Conservation (phyloP, 2,329 filamentous ascomycete genomes). For the Penicillium sp. region DNA sequence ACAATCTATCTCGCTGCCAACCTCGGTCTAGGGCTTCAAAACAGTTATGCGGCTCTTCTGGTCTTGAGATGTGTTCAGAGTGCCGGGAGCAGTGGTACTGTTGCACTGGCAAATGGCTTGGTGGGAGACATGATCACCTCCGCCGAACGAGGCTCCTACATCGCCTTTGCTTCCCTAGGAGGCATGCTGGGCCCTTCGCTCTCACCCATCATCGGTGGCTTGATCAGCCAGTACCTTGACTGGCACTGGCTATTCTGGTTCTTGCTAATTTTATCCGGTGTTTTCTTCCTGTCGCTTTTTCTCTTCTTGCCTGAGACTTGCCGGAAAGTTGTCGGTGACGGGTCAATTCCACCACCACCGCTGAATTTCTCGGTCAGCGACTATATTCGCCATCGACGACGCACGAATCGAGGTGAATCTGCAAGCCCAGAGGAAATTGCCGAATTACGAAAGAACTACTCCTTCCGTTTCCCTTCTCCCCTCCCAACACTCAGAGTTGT, state of each 20-base stretch:
- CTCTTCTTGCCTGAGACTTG: constrained; percentile 54
- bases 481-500: constrained; percentile 36
- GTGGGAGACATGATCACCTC: constrained; percentile 50
- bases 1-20: constrained; percentile 54
- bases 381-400: constrained; percentile 21
- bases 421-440: constrained; percentile 7
- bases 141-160: constrained; percentile 58
- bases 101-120: constrained; percentile 66
- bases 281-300: constrained; percentile 53
- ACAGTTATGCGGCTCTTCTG: constrained; percentile 45
- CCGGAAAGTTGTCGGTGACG: constrained; percentile 39
- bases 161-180: constrained; percentile 36
- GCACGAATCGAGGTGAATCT: constrained; percentile 5
- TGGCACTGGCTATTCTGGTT: constrained; percentile 66
- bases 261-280: constrained; percentile 50
- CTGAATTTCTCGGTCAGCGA: constrained; percentile 24
- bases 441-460: constrained; percentile 13
- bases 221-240: constrained; percentile 60
- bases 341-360: constrained; percentile 27
- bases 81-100: constrained; percentile 40
- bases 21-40: constrained; percentile 57
- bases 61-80: constrained; percentile 19
- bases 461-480: constrained; percentile 35
- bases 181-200: constrained; percentile 50
- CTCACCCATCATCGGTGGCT: constrained; percentile 59